Conservation (phyloP, 1,139 yeast genomes). For the Zygosaccharomyces sapae region DNA sequence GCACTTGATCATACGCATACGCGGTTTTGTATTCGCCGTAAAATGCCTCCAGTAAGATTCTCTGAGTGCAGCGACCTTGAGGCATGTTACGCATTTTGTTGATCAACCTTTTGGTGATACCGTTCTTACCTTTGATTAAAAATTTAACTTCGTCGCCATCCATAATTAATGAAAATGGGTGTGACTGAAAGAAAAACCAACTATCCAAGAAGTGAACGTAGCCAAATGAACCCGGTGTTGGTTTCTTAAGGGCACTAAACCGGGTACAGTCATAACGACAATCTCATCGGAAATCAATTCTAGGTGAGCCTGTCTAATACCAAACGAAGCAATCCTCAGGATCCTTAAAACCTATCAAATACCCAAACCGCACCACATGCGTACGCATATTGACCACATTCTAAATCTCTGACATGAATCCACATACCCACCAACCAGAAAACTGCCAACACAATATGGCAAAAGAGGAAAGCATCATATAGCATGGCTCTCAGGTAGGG, state of each 20-base stretch:
- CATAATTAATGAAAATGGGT: conserved; percentile 55
- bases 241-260: conserved; percentile 41
- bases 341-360: conserved; percentile 54
- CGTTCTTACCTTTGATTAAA: conserved; percentile 44
- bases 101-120: conserved; percentile 40
- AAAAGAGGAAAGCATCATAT: conserved; percentile 57
- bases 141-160: conserved; percentile 39
- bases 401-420: conserved; percentile 46
- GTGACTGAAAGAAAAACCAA: conserved; percentile 59
- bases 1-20: conserved; percentile 48
- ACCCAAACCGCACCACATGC: conserved; percentile 59
- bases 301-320: conserved; percentile 46
- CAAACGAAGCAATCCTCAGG: conserved; percentile 46
- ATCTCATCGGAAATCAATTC: conserved; percentile 47
- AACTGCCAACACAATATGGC: conserved; percentile 54
- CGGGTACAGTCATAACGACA: conserved; percentile 39
- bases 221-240: conserved; percentile 58
- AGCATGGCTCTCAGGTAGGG: conserved; percentile 44
- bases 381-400: conserved; percentile 43
- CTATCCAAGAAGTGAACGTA: conserved; percentile 51
- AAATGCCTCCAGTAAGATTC: conserved; percentile 53
- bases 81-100: conserved; percentile 23
- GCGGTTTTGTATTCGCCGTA: conserved; percentile 53
- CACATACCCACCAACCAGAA: conserved; percentile 54
- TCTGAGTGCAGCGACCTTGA: conserved; percentile 22